phyloP scores from a whole-genome alignment of 2,329 filamentous ascomycete species.

The Aspergillus chevalieri region DNA sequence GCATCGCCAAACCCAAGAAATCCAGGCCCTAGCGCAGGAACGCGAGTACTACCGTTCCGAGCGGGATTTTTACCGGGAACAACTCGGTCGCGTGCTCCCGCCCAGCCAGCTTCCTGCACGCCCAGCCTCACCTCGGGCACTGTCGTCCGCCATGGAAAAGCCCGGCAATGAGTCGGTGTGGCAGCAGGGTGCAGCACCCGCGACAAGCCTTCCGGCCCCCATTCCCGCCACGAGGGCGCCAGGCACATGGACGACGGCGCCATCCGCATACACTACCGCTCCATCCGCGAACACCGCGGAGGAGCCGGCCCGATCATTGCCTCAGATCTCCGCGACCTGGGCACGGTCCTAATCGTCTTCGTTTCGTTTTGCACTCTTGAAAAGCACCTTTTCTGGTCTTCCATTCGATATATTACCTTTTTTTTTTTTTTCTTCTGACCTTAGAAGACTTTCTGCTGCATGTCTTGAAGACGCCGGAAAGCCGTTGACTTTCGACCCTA shows the following conservation, averaged over 20 bases:
- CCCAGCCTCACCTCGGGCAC: conserved; percentile 24
- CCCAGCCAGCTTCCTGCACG: conserved; percentile 23
- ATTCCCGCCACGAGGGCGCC: conserved; percentile 4
- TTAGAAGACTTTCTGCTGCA: neutral
- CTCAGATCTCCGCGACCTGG: conserved; percentile 13
- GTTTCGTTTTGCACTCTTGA: neutral
- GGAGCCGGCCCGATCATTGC: conserved; percentile 7
- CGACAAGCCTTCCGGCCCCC: neutral
- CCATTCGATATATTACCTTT: neutral
- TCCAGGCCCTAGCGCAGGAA: conserved; percentile 28
- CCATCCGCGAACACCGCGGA: conserved; percentile 2
- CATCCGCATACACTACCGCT: conserved; percentile 7
- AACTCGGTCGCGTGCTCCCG: conserved; percentile 21
- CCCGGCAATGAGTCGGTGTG: neutral
- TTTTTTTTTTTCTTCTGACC: conserved; percentile 9
- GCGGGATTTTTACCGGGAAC: conserved; percentile 35
- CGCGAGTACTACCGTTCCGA: conserved; percentile 36
- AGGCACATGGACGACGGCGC: conserved; percentile 10
- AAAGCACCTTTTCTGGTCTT: neutral
- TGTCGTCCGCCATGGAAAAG: neutral
- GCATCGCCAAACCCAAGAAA: conserved; percentile 27
- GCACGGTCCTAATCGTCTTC: conserved; percentile 4
- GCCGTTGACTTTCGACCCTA: neutral
- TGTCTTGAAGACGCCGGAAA: neutral
- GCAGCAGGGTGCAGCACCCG: neutral